A percentile compares a stretch with the other conserved stretches of the same genome.
These are phyloP conservation scores for Ascodesmis nigricans DNA, from an alignment of 495 filamentous ascomycete genomes.

Conservation along the genomic window DNA sequence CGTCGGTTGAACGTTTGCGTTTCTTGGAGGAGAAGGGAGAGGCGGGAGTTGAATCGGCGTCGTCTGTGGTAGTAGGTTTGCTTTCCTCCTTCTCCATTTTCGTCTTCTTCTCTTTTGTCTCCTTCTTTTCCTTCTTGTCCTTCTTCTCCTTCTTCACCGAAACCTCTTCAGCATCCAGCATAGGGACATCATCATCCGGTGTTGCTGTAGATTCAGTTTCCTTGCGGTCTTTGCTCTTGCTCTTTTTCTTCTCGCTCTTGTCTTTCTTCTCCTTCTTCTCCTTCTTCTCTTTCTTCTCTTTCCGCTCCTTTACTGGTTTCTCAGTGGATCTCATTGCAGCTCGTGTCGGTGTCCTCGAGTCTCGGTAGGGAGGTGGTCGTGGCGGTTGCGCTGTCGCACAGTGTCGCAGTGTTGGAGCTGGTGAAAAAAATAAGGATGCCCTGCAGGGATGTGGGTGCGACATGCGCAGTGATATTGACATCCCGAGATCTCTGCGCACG, in stretches of 20 bases:
- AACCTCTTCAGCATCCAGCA: neutral
- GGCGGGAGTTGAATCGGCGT: conserved; percentile 1
- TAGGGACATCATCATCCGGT: neutral
- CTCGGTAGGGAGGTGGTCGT: too few relatives aligned
- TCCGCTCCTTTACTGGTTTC: neutral
- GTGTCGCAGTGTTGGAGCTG: too few relatives aligned
- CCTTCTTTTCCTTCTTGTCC: conserved; percentile 3
- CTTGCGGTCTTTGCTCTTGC: neutral
- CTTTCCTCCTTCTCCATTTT: neutral
- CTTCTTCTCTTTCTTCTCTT: conserved; percentile 6
- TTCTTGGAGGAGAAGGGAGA: conserved; percentile 32
- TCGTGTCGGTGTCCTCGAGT: too few relatives aligned
- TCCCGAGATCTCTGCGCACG: too few relatives aligned
- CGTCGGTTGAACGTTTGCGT: conserved; percentile 32
- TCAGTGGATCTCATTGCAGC: too few relatives aligned
- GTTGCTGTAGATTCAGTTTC: too few relatives aligned
- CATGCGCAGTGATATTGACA: too few relatives aligned
- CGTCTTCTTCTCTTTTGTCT: conserved; percentile 3
- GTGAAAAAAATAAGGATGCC: too few relatives aligned
- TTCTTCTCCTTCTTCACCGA: conserved; percentile 6
- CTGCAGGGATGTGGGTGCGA: too few relatives aligned
- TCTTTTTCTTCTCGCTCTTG: conserved; percentile 1
- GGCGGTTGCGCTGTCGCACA: too few relatives aligned
- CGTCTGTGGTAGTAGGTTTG: conserved; percentile 1
- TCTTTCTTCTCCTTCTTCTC: conserved; percentile 4